These are phyloP conservation scores for Catunica adiposa DNA, from an alignment of 2,329 filamentous ascomycete genomes.

Conservation along the genomic window DNA sequence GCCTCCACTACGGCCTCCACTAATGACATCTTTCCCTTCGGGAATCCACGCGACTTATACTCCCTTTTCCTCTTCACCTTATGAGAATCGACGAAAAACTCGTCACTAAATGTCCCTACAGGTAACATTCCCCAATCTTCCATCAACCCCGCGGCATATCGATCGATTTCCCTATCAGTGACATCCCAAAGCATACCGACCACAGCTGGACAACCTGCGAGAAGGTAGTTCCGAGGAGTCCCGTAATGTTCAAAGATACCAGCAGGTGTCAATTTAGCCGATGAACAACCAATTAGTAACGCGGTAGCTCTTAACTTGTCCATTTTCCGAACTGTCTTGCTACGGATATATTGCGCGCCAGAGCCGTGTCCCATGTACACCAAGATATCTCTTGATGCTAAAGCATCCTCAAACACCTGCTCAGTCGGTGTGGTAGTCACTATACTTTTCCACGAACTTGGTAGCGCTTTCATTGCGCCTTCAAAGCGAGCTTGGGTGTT, in stretches of 20 bases:
- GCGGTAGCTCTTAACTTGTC: conserved; percentile 58
- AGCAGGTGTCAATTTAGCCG: conserved; percentile 47
- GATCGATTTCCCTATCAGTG: conserved; percentile 92
- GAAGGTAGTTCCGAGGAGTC: conserved; percentile 79
- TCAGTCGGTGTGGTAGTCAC: conserved; percentile 56
- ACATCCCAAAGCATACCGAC: conserved; percentile 96
- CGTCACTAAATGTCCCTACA: conserved; percentile 26
- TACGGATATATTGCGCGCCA: conserved; percentile 83
- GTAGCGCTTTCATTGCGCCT: conserved; percentile 33
- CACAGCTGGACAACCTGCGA: conserved; percentile 70
- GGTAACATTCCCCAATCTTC: conserved; percentile 70
- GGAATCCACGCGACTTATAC: conserved; percentile 35
- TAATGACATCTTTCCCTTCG: conserved; percentile 32
- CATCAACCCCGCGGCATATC: conserved; percentile 64
- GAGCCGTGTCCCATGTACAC: conserved; percentile 95
- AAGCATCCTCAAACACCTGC: conserved; percentile 52
- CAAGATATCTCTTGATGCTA: conserved; percentile 53
- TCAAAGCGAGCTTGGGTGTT: conserved; percentile 65
- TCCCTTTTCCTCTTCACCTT: conserved; percentile 55
- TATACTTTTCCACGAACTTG: conserved; percentile 54
- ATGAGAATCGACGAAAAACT: conserved; percentile 55
- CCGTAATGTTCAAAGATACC: conserved; percentile 83
- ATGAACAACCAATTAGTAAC: conserved; percentile 89
- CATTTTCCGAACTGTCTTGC: conserved; percentile 64
- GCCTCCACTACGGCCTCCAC: conserved; percentile 69